These are phyloP conservation scores for Neonectria punicea DNA, from an alignment of 2,329 filamentous ascomycete genomes.

Conservation along the genomic window DNA sequence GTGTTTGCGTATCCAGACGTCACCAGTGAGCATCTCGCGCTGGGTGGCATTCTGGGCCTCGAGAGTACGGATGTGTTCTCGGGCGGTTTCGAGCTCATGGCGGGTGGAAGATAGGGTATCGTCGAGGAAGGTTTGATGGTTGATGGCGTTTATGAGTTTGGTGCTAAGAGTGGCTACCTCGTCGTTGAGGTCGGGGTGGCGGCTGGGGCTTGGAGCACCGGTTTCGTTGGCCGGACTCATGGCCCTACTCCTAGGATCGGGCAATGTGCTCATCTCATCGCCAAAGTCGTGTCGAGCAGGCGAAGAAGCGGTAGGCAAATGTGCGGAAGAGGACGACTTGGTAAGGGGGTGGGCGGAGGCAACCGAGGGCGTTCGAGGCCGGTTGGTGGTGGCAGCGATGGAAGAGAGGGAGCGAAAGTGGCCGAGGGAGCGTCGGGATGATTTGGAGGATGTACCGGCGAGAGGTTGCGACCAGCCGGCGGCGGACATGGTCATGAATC, in stretches of 20 bases:
- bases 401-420: constrained; percentile 66
- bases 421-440: constrained; percentile 52
- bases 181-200: constrained; percentile 67
- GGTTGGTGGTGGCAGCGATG: constrained; percentile 57
- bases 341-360: constrained; percentile 51
- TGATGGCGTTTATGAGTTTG: constrained; percentile 97
- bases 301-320: constrained; percentile 50
- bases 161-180: constrained; percentile 93
- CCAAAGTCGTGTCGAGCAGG: constrained; percentile 58
- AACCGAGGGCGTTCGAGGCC: constrained; percentile 50
- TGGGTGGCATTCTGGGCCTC: constrained; percentile 74
- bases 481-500: constrained; percentile 59
- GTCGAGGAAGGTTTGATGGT: constrained; percentile 92
- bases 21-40: constrained; percentile 76
- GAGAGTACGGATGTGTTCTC: constrained; percentile 73
- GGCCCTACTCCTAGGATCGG: constrained; percentile 68
- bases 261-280: constrained; percentile 75
- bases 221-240: constrained; percentile 57
- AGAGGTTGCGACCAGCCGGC: constrained; percentile 62
- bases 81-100: constrained; percentile 82
- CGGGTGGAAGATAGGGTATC: constrained; percentile 85
- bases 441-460: constrained; percentile 34
- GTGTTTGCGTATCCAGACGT: constrained; percentile 79
- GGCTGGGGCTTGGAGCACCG: constrained; percentile 47
- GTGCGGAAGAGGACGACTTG: constrained; percentile 52